Percentiles rank a stretch among this genome's conserved stretches.
Evolutionary conservation across 495 filamentous ascomycete species (phyloP).

Genomic region (Lepidopterella palustris): DNA sequence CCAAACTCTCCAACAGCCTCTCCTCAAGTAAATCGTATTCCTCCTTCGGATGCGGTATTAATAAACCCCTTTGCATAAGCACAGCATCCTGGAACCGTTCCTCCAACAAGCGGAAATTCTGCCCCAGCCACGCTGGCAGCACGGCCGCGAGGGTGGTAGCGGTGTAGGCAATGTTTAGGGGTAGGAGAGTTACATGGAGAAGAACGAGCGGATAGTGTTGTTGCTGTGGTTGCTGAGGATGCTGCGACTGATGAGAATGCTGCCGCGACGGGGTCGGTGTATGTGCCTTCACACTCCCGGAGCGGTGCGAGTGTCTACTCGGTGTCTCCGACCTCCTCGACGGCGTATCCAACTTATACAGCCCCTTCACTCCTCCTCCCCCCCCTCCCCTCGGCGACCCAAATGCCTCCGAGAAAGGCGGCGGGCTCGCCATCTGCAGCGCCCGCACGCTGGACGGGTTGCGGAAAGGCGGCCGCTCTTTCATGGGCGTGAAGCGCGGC

Average conservation of each 20-base stretch:
- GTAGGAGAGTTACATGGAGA: slow-evolving; percentile 78
- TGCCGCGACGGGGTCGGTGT: neutral
- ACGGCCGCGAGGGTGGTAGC: slow-evolving; percentile 46
- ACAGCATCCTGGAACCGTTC: slow-evolving; percentile 73
- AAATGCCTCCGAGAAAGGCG: slow-evolving; percentile 45
- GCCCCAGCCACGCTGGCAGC: slow-evolving; percentile 53
- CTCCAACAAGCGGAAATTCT: slow-evolving; percentile 67
- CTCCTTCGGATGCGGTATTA: slow-evolving; percentile 83
- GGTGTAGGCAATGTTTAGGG: slow-evolving; percentile 63
- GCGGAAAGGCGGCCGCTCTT: slow-evolving; percentile 49
- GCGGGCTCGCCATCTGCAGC: slow-evolving; percentile 69
- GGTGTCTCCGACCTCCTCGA: slow-evolving; percentile 25
- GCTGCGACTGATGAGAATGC: no score
- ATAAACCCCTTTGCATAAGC: slow-evolving; percentile 66
- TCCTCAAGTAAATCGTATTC: slow-evolving; percentile 92
- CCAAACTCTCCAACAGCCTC: slow-evolving; percentile 77
- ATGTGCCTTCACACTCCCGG: slow-evolving; percentile 6
- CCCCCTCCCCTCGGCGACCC: slow-evolving; percentile 42
- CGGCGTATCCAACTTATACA: slow-evolving; percentile 24
- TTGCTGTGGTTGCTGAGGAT: no score
- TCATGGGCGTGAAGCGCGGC: slow-evolving; percentile 33
- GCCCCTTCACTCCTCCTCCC: slow-evolving; percentile 12
- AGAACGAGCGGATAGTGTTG: slow-evolving; percentile 67
- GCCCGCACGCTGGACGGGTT: slow-evolving; percentile 70
- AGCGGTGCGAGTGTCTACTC: slow-evolving; percentile 21